These are phyloP conservation scores for Penicillium sp. DNA, from an alignment of 2,329 filamentous ascomycete species.

Conservation along the genomic window DNA sequence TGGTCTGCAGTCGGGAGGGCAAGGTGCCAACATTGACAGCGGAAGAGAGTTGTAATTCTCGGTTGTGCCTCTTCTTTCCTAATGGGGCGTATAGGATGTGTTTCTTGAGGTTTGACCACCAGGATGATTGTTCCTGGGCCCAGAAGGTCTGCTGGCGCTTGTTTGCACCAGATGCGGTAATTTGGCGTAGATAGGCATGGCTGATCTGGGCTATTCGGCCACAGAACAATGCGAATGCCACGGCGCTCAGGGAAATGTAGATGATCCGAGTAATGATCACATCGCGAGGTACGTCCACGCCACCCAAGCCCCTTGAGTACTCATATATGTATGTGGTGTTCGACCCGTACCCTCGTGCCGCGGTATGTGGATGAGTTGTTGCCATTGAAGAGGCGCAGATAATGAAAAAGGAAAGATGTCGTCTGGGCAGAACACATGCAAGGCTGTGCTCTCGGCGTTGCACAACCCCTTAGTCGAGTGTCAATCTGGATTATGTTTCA, in stretches of 20 bases:
- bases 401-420: slow-evolving; percentile 5
- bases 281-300: slow-evolving; percentile 42
- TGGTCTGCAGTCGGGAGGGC: slow-evolving; percentile 72
- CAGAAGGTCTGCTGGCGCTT: slow-evolving; percentile 46
- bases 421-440: neutral
- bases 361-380: slow-evolving; percentile 20
- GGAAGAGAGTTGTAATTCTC: slow-evolving; percentile 65
- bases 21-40: slow-evolving; percentile 73
- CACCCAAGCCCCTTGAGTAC: slow-evolving; percentile 40
- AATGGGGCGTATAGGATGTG: slow-evolving; percentile 62
- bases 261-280: slow-evolving; percentile 41
- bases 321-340: slow-evolving; percentile 43
- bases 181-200: slow-evolving; percentile 46
- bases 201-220: slow-evolving; percentile 44
- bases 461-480: neutral
- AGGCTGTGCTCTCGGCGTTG: neutral
- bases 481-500: neutral
- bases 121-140: slow-evolving; percentile 41
- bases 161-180: slow-evolving; percentile 40
- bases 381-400: slow-evolving; percentile 29
- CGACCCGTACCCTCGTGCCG: slow-evolving; percentile 27
- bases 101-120: slow-evolving; percentile 48
- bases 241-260: slow-evolving; percentile 34
- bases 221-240: slow-evolving; percentile 40
- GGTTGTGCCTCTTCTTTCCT: slow-evolving; percentile 72